Percentiles rank a stretch among this genome's conserved stretches.
Evolutionary conservation across 75 land plant species (phyloP).

Genomic region (Cryptomeria japonica): DNA sequence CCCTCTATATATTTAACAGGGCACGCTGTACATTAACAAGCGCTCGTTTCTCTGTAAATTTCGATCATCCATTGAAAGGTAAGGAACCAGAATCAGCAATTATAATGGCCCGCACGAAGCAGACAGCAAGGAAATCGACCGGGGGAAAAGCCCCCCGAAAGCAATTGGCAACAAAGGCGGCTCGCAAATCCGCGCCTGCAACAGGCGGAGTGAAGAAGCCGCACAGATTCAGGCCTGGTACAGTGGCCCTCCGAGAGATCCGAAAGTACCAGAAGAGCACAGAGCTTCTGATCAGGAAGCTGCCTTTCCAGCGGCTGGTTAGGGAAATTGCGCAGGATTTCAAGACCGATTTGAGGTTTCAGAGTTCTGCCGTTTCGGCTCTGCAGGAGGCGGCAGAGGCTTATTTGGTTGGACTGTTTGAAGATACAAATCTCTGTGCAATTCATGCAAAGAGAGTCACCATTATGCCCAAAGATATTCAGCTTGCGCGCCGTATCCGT

Average conservation of each 20-base stretch:
- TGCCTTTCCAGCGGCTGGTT: not conserved
- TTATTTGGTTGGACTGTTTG: not conserved
- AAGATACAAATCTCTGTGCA: not conserved
- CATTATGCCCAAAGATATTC: conserved; percentile 21
- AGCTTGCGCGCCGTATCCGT: conserved; percentile 18
- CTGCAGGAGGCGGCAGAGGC: conserved; percentile 11
- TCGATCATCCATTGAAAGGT: not conserved
- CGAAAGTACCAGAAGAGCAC: conserved; percentile 8
- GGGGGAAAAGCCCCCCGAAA: conserved; percentile 43
- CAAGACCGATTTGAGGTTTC: conserved; percentile 1
- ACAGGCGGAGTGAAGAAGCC: conserved; percentile 59
- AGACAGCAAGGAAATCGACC: conserved; percentile 47
- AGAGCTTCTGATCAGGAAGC: not conserved
- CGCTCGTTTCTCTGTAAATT: not conserved
- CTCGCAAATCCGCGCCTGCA: conserved; percentile 32
- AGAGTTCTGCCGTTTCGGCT: not conserved
- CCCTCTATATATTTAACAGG: too few species aligned
- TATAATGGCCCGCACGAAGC: conserved; percentile 45
- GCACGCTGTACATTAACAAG: not conserved
- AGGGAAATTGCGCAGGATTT: conserved; percentile 4
- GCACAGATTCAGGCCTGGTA: conserved; percentile 38
- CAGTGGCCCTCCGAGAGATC: conserved; percentile 31
- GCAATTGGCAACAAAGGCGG: conserved; percentile 44
- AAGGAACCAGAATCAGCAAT: not conserved
- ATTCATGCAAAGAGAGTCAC: conserved; percentile 2